Evolutionary conservation across 345 rosid genomes (phyloP).

Genomic region (Salix viminalis): DNA sequence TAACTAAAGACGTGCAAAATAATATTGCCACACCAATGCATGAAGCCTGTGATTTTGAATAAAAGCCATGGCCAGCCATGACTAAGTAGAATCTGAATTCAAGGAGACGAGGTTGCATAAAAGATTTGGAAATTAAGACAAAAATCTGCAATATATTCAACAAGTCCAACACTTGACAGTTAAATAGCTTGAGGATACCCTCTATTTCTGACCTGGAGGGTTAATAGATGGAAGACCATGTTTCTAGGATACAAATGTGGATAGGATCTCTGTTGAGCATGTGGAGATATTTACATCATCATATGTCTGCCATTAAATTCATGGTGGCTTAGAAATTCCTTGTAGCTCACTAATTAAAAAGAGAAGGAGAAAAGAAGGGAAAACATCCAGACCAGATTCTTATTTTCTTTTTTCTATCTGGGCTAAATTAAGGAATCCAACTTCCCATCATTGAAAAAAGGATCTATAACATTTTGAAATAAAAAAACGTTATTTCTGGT

Average conservation of each 20-base stretch:
- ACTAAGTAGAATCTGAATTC: neutral
- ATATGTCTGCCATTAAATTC: neutral
- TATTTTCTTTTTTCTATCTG: neutral
- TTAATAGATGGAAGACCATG: slow-evolving; percentile 11
- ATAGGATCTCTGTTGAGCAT: neutral
- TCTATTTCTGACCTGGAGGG: neutral
- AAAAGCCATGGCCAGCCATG: slow-evolving; percentile 26
- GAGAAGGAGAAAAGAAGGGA: neutral
- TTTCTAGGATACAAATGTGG: slow-evolving; percentile 17
- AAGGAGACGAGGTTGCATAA: neutral
- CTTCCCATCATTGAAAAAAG: neutral
- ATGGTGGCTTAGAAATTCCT: neutral
- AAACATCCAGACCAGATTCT: neutral
- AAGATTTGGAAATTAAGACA: neutral
- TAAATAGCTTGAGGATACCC: neutral
- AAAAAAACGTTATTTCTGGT: no score
- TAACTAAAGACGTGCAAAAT: neutral
- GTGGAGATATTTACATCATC: neutral
- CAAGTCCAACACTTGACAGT: neutral
- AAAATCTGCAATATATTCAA: neutral
- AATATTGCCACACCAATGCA: neutral
- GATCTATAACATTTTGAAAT: neutral
- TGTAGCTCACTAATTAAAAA: neutral
- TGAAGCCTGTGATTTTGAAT: neutral
- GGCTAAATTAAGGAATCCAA: neutral